These are phyloP conservation scores for Colletotrichum gloeosporioides DNA, from an alignment of 2,329 filamentous ascomycete species.

Conservation along the genomic window DNA sequence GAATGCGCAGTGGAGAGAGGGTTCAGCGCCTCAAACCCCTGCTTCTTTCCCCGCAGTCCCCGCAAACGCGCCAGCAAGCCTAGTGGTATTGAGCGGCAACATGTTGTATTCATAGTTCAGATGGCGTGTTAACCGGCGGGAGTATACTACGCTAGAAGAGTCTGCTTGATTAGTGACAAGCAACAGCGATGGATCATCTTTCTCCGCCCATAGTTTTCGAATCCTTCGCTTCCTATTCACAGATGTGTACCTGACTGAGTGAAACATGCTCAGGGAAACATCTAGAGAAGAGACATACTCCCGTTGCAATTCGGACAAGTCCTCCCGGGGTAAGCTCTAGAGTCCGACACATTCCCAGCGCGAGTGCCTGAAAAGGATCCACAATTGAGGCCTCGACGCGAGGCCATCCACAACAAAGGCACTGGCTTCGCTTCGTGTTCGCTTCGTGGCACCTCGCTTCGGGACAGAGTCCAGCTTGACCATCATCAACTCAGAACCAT, in stretches of 20 bases:
- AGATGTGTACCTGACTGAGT: fast-evolving
- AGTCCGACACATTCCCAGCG: background rate
- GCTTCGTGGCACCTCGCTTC: background rate
- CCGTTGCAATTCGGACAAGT: fast-evolving
- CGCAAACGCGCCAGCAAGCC: background rate
- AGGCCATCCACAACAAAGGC: background rate
- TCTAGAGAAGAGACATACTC: background rate
- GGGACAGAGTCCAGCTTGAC: background rate
- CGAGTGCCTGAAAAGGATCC: background rate
- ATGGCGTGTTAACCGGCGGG: background rate
- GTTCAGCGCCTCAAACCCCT: background rate
- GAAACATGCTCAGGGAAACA: background rate
- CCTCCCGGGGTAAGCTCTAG: too few relatives aligned
- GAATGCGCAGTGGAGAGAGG: background rate
- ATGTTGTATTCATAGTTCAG: background rate
- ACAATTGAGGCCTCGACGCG: background rate
- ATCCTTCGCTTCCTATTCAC: background rate
- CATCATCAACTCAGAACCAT: too few relatives aligned
- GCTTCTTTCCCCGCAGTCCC: background rate
- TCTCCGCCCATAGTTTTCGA: slow-evolving; percentile 54
- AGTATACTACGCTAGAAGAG: background rate
- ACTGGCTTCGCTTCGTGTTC: background rate
- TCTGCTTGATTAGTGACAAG: slow-evolving; percentile 49
- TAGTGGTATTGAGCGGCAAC: background rate
- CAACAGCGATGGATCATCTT: slow-evolving; percentile 58